These are phyloP conservation scores for Rosa persica DNA, from an alignment of 306 rosid species.

Conservation along the genomic window DNA sequence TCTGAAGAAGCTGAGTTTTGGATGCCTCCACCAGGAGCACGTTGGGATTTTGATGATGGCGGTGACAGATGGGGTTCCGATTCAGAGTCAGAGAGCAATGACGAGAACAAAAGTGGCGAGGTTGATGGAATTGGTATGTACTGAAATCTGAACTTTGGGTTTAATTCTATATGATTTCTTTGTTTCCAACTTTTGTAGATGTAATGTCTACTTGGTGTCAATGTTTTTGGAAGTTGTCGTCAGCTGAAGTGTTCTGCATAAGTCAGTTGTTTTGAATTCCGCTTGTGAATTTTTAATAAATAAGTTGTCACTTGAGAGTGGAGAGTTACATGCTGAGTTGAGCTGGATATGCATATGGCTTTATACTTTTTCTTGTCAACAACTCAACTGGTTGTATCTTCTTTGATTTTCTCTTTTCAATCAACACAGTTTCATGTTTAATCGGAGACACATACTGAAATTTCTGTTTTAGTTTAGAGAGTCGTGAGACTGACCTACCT, in stretches of 20 bases:
- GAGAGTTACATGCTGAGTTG: neutral
- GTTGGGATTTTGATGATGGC: constrained; percentile 87
- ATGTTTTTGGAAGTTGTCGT: neutral
- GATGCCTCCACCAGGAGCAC: constrained; percentile 83
- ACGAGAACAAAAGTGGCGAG: constrained; percentile 31
- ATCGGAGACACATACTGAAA: neutral
- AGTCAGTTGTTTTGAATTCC: neutral
- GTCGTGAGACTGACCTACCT: neutral
- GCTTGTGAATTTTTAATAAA: neutral
- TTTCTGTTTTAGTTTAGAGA: neutral
- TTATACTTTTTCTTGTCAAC: neutral
- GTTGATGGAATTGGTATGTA: constrained; percentile 50
- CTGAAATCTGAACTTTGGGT: constrained; percentile 15
- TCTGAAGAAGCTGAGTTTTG: constrained; percentile 71
- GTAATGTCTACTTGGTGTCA: neutral
- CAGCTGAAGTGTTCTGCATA: neutral
- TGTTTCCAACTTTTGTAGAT: constrained; percentile 2
- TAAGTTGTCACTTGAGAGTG: neutral
- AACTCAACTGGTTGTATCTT: neutral
- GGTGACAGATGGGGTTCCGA: constrained; percentile 79
- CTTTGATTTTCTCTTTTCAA: neutral
- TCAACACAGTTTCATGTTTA: neutral
- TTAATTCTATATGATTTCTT: neutral
- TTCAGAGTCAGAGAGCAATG: constrained; percentile 55
- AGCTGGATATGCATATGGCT: neutral